Evolutionary conservation across 208 protist genomes (phyloP).

Genomic region (Wallacemonas rigidus): DNA sequence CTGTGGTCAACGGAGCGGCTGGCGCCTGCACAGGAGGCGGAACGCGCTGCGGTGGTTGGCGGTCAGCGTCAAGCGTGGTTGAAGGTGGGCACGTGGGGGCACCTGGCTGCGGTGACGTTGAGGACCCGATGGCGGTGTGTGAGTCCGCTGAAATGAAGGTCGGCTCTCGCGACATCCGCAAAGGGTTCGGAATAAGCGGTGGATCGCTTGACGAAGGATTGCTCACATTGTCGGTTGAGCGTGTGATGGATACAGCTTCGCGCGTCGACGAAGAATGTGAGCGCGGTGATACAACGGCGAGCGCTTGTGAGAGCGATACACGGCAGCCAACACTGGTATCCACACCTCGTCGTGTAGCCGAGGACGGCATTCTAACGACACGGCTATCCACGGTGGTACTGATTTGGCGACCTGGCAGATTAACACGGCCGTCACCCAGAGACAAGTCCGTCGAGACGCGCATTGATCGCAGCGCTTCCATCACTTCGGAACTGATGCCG

Average conservation of each 20-base stretch:
- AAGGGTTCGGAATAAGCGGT: background rate
- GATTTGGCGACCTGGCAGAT: background rate
- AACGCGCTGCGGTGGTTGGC: too few species aligned
- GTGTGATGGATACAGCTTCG: background rate
- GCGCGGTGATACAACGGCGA: background rate
- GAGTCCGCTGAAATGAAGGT: background rate
- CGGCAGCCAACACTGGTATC: background rate
- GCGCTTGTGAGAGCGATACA: background rate
- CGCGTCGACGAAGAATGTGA: background rate
- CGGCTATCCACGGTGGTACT: conserved; percentile 1
- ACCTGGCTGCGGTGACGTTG: background rate
- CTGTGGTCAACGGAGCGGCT: too few species aligned
- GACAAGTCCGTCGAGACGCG: background rate
- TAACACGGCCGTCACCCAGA: background rate
- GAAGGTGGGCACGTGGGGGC: background rate
- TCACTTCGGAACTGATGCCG: background rate
- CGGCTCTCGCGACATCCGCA: background rate
- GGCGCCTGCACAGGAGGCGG: too few species aligned
- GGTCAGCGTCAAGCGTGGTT: background rate
- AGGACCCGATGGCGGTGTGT: too few species aligned
- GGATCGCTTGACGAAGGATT: background rate
- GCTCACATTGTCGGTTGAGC: background rate
- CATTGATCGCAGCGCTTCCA: background rate
- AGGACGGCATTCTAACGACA: background rate
- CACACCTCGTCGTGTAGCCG: background rate